Conservation (phyloP, 257 asterid genomes). For the Solanum peruvianum region DNA sequence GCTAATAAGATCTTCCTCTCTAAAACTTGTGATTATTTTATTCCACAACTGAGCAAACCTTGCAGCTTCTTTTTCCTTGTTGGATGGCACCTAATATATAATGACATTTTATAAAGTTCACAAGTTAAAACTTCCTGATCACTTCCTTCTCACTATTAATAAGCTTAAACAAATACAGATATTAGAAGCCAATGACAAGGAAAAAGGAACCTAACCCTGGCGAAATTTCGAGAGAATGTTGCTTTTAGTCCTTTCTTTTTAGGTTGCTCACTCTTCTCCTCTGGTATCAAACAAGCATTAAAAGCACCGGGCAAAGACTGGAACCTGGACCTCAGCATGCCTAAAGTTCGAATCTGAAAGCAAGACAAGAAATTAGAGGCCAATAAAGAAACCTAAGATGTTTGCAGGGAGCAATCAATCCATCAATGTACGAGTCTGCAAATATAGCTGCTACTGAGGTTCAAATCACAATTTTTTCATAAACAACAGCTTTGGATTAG, state of each 20-base stretch:
- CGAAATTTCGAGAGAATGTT: conserved; percentile 83
- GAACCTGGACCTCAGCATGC: conserved; percentile 95
- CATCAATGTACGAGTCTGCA: not conserved
- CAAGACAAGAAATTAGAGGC: conserved; percentile 2
- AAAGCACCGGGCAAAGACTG: conserved; percentile 88
- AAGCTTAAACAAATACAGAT: not conserved
- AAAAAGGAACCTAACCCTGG: conserved; percentile 30
- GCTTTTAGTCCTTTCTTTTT: conserved; percentile 95
- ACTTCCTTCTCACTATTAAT: not conserved
- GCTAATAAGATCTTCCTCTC: conserved; percentile 98
- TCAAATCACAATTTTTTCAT: not conserved
- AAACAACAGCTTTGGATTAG: not conserved
- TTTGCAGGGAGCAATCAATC: not conserved
- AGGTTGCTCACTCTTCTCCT: conserved; percentile 57
- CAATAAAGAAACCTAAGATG: conserved; percentile 1
- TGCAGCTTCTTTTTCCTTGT: conserved; percentile 82
- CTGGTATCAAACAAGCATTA: conserved; percentile 84
- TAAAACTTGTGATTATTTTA: conserved; percentile 87
- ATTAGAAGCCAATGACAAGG: not conserved
- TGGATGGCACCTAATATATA: conserved; percentile 57
- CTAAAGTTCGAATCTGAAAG: conserved; percentile 87
- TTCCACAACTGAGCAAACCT: conserved; percentile 99
- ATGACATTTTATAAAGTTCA: not conserved
- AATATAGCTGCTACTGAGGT: not conserved
- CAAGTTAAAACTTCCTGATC: not conserved